Percentiles rank a stretch among this genome's conserved stretches.
phyloP scores from a whole-genome alignment of 495 filamentous ascomycete genomes.

The Podospora tetraspora region DNA sequence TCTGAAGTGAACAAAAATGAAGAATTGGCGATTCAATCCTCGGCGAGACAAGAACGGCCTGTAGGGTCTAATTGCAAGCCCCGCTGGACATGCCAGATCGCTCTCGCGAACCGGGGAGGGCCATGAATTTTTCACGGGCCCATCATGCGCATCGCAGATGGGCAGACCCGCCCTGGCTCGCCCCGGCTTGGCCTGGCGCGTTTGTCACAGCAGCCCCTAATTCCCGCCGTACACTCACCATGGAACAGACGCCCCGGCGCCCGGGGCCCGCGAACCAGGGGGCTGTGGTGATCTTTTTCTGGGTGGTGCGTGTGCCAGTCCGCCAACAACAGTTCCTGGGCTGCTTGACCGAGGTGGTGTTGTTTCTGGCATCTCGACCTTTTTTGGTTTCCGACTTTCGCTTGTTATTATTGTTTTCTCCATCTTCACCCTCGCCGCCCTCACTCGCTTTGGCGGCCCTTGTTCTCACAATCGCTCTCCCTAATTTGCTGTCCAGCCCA shows the following conservation, averaged over 20 bases:
- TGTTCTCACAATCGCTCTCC: conserved; percentile 34
- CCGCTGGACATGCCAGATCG: conserved; percentile 17
- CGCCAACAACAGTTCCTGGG: background rate
- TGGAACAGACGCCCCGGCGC: background rate
- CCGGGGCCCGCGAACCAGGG: background rate
- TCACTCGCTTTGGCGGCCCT: conserved; percentile 49
- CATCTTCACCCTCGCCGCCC: conserved; percentile 27
- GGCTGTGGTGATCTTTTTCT: conserved; percentile 8
- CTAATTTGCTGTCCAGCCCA: conserved; percentile 9
- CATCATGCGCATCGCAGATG: conserved; percentile 24
- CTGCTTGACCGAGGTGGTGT: background rate
- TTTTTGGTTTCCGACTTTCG: conserved; percentile 19
- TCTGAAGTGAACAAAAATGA: background rate
- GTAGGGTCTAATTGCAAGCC: background rate
- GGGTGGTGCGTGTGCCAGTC: background rate
- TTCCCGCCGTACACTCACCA: conserved; percentile 7
- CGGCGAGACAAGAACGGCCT: conserved; percentile 1
- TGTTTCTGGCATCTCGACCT: background rate
- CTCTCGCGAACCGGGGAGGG: conserved; percentile 16
- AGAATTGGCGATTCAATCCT: background rate
- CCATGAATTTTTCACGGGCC: conserved; percentile 27
- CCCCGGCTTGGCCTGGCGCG: conserved; percentile 6
- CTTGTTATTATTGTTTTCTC: conserved; percentile 30
- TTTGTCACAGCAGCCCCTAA: background rate
- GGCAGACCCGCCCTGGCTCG: background rate